Base-by-base conservation (phyloP, 164 flowering plant genomes). In the Magnolia officinalis region DNA sequence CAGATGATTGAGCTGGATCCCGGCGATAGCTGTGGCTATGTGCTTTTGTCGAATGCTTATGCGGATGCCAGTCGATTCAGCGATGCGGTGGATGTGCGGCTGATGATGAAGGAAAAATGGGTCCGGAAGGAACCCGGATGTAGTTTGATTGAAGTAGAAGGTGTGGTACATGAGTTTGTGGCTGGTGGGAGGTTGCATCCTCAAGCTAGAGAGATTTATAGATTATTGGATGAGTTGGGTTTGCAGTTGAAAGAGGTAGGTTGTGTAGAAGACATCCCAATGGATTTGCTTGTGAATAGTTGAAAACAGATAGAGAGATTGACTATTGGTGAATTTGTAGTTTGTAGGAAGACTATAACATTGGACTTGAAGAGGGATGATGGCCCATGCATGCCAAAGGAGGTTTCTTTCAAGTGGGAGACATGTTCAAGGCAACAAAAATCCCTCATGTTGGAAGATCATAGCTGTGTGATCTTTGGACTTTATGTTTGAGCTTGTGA, bases 151-250 rank as follows among this genome's bases (percentile, higher is more conserved):
- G 92, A 86, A 79, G 85, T 91, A 49, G 75, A 88, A 78, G 94
- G 89, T 10, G 87, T 82, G 64, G 90, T 90, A 78, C 89, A 91
- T 75, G 96, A 93, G 83, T 93, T 93, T 78, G 77, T 88, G 21
- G 84, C 84, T n/a, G 86, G 87, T 59, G 88, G 90, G 75, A 80
- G 74, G 51, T 75, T 77, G 50, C 93, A 90, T 81, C 86, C 81
- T 71, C 78, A 63, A 78, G 77, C 86, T 14, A 61, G 71, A 76
- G 86, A 87, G 75, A 86, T 88, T 4, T 82, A 89, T 76, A 65
- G 66, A 23, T 21, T 88, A 61, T 76, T 88, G 79, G 82, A 78
- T 81, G 81, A 64, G 20, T 65, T 85, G 75, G 66, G 74, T 72
- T 21, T 70, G 67, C 72, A 72, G 67, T 70, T 82, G 66, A 77